Conservation (phyloP, 345 rosid genomes). For the Syzygium oleosum region DNA sequence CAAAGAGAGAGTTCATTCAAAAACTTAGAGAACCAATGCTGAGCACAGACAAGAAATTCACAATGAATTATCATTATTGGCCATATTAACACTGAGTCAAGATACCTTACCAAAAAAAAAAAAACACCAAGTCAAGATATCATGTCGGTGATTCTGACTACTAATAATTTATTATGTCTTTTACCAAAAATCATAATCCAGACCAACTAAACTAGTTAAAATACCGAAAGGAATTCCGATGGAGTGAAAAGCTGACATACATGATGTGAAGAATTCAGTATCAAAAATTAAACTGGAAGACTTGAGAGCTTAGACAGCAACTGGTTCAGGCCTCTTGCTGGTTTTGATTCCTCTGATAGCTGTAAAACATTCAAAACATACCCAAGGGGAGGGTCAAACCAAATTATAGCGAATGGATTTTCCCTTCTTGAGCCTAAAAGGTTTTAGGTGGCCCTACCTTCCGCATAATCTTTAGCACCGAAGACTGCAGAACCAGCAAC, state of each 20-base stretch:
- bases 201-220: neutral
- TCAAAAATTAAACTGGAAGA: neutral
- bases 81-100: neutral
- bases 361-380: constrained; percentile 20
- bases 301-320: constrained; percentile 36
- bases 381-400: neutral
- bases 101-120: too few relatives aligned
- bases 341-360: constrained; percentile 87
- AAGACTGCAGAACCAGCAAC: constrained; percentile 99
- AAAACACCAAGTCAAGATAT: too few relatives aligned
- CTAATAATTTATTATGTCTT: neutral
- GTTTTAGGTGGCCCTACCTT: constrained; percentile 37
- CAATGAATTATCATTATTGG: neutral
- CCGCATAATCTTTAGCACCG: constrained; percentile 95
- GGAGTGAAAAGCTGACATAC: neutral
- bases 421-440: neutral
- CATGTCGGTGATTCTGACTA: neutral
- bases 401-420: neutral
- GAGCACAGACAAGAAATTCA: neutral
- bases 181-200: neutral
- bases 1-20: neutral
- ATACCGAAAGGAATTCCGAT: neutral
- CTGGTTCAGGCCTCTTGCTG: constrained; percentile 86
- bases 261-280: neutral
- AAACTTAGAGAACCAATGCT: neutral